Conservation (phyloP, 2,329 filamentous ascomycete genomes). For the Fusarium guadeloupense region DNA sequence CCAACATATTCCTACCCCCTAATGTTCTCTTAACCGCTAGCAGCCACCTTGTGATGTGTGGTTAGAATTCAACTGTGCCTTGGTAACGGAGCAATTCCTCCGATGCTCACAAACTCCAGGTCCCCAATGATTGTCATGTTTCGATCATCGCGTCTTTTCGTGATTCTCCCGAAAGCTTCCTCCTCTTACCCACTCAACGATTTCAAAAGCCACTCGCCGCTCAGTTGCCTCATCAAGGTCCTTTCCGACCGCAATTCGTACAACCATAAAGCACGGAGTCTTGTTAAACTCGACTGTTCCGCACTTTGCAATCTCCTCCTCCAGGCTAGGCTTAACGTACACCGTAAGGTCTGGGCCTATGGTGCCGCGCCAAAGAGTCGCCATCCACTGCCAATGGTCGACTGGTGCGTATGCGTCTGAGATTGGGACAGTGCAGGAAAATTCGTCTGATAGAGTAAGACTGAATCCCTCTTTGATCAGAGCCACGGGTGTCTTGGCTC, state of each 20-base stretch:
- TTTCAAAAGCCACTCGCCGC: constrained; percentile 83
- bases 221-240: constrained; percentile 74
- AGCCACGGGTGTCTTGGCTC: constrained; percentile 69
- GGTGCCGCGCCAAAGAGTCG: constrained; percentile 89
- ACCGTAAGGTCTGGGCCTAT: constrained; percentile 83
- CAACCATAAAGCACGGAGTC: constrained; percentile 63
- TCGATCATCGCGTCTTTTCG: constrained; percentile 20
- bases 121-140: background rate
- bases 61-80: background rate
- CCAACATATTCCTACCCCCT: constrained; percentile 5
- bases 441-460: constrained; percentile 79
- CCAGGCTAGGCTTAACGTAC: constrained; percentile 62
- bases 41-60: background rate
- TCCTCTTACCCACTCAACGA: constrained; percentile 78
- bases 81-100: background rate
- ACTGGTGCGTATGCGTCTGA: constrained; percentile 78
- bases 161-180: constrained; percentile 52
- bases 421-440: constrained; percentile 78
- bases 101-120: background rate
- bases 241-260: constrained; percentile 56
- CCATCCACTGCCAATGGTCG: constrained; percentile 99
- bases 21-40: background rate
- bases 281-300: constrained; percentile 66
- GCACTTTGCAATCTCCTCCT: constrained; percentile 48
- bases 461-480: constrained; percentile 82